Base-by-base conservation (phyloP, 805 yeast species). In the Diddensiella caesifluorescens region DNA sequence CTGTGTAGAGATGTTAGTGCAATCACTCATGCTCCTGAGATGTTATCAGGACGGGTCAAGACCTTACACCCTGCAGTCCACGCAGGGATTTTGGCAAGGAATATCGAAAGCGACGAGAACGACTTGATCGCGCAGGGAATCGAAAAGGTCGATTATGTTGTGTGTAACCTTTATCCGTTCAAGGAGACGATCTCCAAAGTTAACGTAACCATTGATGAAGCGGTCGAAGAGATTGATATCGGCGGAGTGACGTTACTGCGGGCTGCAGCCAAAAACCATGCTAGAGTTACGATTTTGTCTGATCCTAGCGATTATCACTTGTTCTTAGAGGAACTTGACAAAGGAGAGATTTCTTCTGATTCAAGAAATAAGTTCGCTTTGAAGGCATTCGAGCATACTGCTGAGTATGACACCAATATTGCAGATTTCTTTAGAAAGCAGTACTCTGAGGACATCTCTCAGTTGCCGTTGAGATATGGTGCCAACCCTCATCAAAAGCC, bases 401-500 rank as follows among this genome's bases (percentile, higher is more conserved):
- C 98, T 44, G 95, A 88, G 67, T 92, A 92, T 69, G 98, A 92
- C 64, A 78, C 88, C 45, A 86, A 95, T 44, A 92, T 92, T 61
- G 77, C 35, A 44, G 98, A 92, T 70, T 92, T 87, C 66, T 92
- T 92, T 79, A 81, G 98, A 74, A 92, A 88, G 71, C 89, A 87
- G 69, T 92, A 92, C 72, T 77, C 95, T 38, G 97, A 90, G 70
- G 83, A 80, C 63, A 71, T 69, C 36, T 76, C 92, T 42, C 97
- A 90, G 75, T 74, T 92, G 66, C 90, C 97, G 22, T 76, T 92
- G 59, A 82, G 98, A 73, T 92, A 92, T 67, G 98, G 98, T 65
- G 96, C 95, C 46, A 92, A 92, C 73, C 98, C 98, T 47, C 97
- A 92, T 68, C 98, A 92, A 74, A 92, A 87, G 69, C 98, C 98